Evolutionary conservation across 2,329 filamentous ascomycete species (phyloP), one percentile per base, ranked within the genome.

Genomic region (Delphinella strobiligena): DNA sequence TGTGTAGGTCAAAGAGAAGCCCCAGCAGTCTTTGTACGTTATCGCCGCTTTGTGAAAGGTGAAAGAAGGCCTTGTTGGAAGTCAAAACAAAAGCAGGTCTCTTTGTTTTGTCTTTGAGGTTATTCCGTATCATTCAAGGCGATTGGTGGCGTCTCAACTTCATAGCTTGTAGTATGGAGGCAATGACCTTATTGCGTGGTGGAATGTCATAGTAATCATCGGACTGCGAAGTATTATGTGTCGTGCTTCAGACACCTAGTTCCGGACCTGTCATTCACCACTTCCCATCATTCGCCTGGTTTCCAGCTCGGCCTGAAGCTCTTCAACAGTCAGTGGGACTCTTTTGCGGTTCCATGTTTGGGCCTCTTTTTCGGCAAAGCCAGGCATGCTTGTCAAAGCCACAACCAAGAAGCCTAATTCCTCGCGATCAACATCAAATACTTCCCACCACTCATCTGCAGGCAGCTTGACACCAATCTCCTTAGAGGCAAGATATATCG

Each of bases 401-500:
- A 95, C 84, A 3, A 93, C 87, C 42, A 96, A 61, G 51, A 96
- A 96, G 0, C 91, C 91, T 27, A 98, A 68, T 57, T 94, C 87
- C 65, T 98, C 91, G 37, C 91, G 72, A 52, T 95, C 88, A 5
- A 91, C 84, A 60, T 98, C 91, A 58, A 96, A 96, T 0, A 96
- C 85, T 60, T 95, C 88, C 91, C 91, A 98, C 91, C 91, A 98
- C 47, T 85, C 80, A 35, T 74, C 75, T 47, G 82, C 82, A 0
- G 89, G 86, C 62, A 95, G 71, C 58, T 84, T 87, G 10, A 82
- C 75, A 0, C 73, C 78, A 1, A 75, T 59, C 49, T 96, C 87
- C 33, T 80, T 73, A 1, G 86, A 82, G 0, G 89, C 84, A n/a
- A 86, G 75, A 56, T 96, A 98, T 22, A 95, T 82, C 1, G 88